Evolutionary conservation across 2,329 filamentous ascomycete genomes (phyloP), one percentile per base, ranked within the genome.

Genomic region (Albophoma yamanashiensis): DNA sequence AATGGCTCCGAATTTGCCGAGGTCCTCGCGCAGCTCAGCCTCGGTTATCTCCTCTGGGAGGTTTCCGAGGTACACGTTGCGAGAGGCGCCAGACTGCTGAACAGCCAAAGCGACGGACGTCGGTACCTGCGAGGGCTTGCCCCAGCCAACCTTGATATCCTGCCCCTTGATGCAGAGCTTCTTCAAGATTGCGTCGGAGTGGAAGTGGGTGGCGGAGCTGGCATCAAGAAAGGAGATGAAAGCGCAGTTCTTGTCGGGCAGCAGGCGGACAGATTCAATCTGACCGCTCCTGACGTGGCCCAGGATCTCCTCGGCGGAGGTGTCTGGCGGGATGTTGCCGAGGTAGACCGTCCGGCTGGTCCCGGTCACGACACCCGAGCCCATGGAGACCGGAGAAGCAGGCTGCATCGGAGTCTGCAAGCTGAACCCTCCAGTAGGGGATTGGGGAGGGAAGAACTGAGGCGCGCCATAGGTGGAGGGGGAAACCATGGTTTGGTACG

Each of bases 131-230:
- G 94, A 97, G 39, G 94, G 93, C 78, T 99, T 99, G 64, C 94
- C 94, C 94, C 94, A 99, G 64, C 94, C 94, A 69, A 99, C 92
- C 82, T 99, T 99, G 80, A 99, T 97, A 74, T 99, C 94, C 79
- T 97, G 94, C 34, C 93, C 93, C 77, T 96, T 92, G 79, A 99
- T 96, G 69, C 92, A 92, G 72, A 99, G 85, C 82, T 97, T 99
- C 82, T 99, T 99, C 83, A 99, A 84, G 77, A 99, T 99, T 67
- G 94, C 94, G 81, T 99, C 94, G 25, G 94, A 99, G 80, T 99
- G 94, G 79, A 99, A 99, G 74, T 99, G 94, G 27, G 93, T 97
- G 60, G 94, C 94, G 38, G 94, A 97, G 78, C 92, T 96, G 69
- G 92, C 92, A 71, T 99, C 94, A 65, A 99, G 82, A 80, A 99